phyloP scores from a whole-genome alignment of 129 eudicot genomes.

The Logfia minima region DNA sequence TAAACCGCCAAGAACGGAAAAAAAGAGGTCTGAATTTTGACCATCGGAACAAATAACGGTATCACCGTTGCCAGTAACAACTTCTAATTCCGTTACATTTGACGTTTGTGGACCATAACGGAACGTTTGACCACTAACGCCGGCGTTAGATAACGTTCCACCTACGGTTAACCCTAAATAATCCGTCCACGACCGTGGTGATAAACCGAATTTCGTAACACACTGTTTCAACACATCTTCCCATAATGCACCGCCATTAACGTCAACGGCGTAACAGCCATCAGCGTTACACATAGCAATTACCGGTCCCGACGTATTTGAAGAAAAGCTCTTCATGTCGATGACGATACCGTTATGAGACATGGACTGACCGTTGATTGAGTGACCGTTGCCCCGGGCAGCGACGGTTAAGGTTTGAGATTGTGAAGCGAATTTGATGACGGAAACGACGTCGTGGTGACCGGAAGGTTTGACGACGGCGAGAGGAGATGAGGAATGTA shows the following conservation, averaged over 20 bases:
- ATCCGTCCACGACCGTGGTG: conserved; percentile 95
- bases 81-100: conserved; percentile 82
- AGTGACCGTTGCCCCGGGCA: conserved; percentile 93
- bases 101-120: conserved; percentile 80
- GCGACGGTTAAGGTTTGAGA: conserved; percentile 67
- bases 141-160: conserved; percentile 89
- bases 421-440: conserved; percentile 44
- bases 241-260: conserved; percentile 90
- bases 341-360: conserved; percentile 68
- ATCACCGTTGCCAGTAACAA: conserved; percentile 80
- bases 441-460: conserved; percentile 47
- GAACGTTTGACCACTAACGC: conserved; percentile 92
- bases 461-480: conserved; percentile 64
- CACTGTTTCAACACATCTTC: conserved; percentile 70
- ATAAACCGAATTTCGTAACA: conserved; percentile 50
- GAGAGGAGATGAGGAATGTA: conserved; percentile 43
- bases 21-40: conserved; percentile 58
- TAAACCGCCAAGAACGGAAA: conserved; percentile 83
- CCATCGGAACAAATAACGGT: conserved; percentile 46
- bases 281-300: conserved; percentile 12
- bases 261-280: conserved; percentile 51
- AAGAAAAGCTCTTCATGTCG: conserved; percentile 50
- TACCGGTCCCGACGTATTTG: conserved; percentile 14
- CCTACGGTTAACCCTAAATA: conserved; percentile 86
- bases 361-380: conserved; percentile 92